Evolutionary conservation across 192 early-diverging fungal species (phyloP).

Genomic region (Helicostylum pulchrum): DNA sequence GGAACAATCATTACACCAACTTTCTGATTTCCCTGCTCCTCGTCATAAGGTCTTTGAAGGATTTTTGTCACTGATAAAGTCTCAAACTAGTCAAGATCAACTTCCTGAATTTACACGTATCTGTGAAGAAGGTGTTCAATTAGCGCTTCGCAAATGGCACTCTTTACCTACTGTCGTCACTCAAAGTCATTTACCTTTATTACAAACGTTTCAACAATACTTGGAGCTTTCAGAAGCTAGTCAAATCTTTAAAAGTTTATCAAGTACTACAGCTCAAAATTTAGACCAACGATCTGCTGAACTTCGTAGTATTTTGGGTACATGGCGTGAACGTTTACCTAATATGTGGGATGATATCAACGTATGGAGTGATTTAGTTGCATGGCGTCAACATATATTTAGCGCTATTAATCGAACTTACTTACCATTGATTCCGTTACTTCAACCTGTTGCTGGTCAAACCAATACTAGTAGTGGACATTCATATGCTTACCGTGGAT

Average conservation of each 20-base stretch:
- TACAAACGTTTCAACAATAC: slow-evolving; percentile 96
- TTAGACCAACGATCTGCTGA: slow-evolving; percentile 87
- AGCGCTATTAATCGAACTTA: slow-evolving; percentile 95
- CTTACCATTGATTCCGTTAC: slow-evolving; percentile 71
- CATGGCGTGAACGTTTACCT: slow-evolving; percentile 96
- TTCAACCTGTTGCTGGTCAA: slow-evolving; percentile 38
- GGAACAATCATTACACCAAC: slow-evolving; percentile 59
- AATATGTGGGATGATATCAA: slow-evolving; percentile 97
- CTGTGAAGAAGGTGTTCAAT: slow-evolving; percentile 83
- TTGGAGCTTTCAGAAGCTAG: slow-evolving; percentile 92
- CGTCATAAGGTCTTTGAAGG: slow-evolving; percentile 86
- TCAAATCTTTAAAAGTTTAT: slow-evolving; percentile 82
- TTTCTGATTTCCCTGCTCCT: slow-evolving; percentile 62
- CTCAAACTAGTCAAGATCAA: slow-evolving; percentile 53
- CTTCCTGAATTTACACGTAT: slow-evolving; percentile 69
- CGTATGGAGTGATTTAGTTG: slow-evolving; percentile 96
- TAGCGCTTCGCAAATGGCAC: slow-evolving; percentile 85
- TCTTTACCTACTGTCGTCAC: slow-evolving; percentile 80
- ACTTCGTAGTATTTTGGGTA: slow-evolving; percentile 84
- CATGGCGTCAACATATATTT: slow-evolving; percentile 98
- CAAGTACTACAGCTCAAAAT: slow-evolving; percentile 77
- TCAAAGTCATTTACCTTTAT: slow-evolving; percentile 78
- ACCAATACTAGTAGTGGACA: slow-evolving; percentile 58
- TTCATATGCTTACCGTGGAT: slow-evolving; percentile 94
- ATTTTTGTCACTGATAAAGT: slow-evolving; percentile 73